These are phyloP conservation scores for Claviceps fusiformis DNA, from an alignment of 2,329 filamentous ascomycete species.

Conservation along the genomic window DNA sequence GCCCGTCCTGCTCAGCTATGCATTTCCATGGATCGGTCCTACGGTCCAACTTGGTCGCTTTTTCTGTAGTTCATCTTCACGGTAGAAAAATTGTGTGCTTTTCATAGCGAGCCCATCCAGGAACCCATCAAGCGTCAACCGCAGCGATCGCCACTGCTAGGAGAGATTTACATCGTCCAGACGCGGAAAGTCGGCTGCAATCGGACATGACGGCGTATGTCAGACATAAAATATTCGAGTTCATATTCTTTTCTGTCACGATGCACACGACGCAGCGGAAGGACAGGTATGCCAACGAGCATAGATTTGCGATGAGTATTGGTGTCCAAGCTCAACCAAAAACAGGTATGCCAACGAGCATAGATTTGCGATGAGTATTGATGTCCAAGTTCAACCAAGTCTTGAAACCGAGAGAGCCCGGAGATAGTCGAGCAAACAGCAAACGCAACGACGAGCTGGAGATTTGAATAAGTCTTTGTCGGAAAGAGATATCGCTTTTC, in stretches of 20 bases:
- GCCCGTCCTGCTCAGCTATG: background rate
- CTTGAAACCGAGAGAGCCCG: background rate
- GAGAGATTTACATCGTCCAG: background rate
- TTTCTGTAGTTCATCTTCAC: no score
- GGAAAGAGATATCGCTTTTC: background rate
- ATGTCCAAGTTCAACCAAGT: background rate
- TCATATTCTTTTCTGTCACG: background rate
- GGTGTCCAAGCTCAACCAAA: background rate
- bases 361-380: background rate
- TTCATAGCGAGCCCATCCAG: no score
- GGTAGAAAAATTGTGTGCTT: no score
- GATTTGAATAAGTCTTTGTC: background rate
- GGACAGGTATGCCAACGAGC: background rate
- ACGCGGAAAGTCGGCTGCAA: background rate
- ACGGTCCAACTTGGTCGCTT: background rate
- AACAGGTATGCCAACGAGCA: background rate
- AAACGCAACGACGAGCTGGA: background rate
- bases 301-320: background rate
- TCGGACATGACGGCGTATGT: background rate
- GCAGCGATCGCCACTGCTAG: background rate
- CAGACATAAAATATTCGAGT: background rate
- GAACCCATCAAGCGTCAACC: background rate
- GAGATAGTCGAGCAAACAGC: background rate
- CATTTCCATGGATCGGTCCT: background rate
- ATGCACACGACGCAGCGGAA: background rate